Conservation (phyloP, 2,329 filamentous ascomycete species). For the Sclerotinia minor region DNA sequence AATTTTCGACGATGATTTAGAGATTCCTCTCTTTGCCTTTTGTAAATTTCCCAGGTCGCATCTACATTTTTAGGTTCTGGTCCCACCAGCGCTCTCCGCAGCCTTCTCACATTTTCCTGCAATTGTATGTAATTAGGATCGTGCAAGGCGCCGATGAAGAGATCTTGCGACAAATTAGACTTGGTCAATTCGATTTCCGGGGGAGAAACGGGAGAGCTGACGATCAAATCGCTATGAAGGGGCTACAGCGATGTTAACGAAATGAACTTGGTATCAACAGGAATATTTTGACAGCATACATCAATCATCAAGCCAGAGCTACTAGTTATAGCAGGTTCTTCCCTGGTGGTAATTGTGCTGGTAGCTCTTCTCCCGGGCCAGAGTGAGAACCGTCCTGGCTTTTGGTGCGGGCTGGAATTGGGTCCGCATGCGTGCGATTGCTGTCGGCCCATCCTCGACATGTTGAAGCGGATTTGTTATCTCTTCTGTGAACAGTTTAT, state of each 20-base stretch:
- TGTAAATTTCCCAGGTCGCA: conserved; percentile 48
- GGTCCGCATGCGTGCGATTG: conserved; percentile 11
- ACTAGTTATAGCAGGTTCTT: not conserved
- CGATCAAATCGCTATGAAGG: conserved; percentile 31
- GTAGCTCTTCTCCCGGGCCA: conserved; percentile 13
- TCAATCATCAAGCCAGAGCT: conserved; percentile 10
- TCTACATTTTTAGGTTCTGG: conserved; percentile 44
- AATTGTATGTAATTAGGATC: conserved; percentile 40
- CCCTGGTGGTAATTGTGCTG: not conserved
- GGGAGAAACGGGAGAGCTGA: conserved; percentile 28
- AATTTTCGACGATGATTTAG: conserved; percentile 46
- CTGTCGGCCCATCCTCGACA: conserved; percentile 19
- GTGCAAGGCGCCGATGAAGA: conserved; percentile 31
- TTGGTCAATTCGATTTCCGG: conserved; percentile 32
- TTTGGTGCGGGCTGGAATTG: conserved; percentile 7
- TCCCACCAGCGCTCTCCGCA: conserved; percentile 33
- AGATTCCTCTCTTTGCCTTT: conserved; percentile 46
- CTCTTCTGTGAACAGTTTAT: conserved; percentile 15
- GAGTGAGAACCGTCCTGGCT: conserved; percentile 19
- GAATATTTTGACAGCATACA: not conserved
- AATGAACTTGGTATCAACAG: not conserved
- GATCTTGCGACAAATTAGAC: conserved; percentile 36
- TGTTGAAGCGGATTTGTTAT: not conserved
- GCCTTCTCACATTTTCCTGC: conserved; percentile 34
- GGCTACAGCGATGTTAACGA: conserved; percentile 27